Evolutionary conservation across 192 early-diverging fungal genomes (phyloP).

Genomic region (Rhizophagus clarus): DNA sequence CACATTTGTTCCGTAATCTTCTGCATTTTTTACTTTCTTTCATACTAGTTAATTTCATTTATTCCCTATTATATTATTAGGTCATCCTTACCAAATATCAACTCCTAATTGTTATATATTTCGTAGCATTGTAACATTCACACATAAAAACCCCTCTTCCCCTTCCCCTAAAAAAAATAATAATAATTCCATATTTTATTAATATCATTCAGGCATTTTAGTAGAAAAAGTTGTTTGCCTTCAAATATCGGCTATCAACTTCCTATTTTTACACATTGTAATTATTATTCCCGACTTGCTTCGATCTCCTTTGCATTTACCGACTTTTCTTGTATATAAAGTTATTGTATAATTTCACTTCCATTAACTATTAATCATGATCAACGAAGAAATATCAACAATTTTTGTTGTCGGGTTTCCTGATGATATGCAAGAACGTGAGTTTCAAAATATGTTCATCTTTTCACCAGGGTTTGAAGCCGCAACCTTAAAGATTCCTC

Average conservation of each 20-base stretch:
- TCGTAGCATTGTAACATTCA: not conserved
- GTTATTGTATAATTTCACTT: not conserved
- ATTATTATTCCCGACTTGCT: not conserved
- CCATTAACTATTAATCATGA: constrained; percentile 25
- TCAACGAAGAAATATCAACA: constrained; percentile 92
- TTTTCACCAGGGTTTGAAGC: constrained; percentile 98
- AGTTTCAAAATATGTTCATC: constrained; percentile 99
- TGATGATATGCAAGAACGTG: constrained; percentile 97
- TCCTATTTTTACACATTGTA: not conserved
- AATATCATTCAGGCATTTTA: constrained; percentile 9
- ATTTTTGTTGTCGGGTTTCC: constrained; percentile 99
- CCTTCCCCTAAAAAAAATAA: not conserved
- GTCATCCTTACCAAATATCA: not conserved
- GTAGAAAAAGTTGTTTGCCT: constrained; percentile 22
- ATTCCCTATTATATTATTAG: not conserved
- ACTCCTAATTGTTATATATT: not conserved
- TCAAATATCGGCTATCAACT: constrained; percentile 21
- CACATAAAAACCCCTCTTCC: not conserved
- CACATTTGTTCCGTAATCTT: not conserved
- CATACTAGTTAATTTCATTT: not conserved
- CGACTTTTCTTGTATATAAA: not conserved
- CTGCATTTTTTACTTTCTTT: not conserved
- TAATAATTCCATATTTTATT: not conserved
- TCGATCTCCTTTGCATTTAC: constrained; percentile 8
- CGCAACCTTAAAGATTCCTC: constrained; percentile 90